Evolutionary conservation across 2,329 filamentous ascomycete species (phyloP), one percentile per base, ranked within the genome.

Genomic region (Pezicula neosporulosa): DNA sequence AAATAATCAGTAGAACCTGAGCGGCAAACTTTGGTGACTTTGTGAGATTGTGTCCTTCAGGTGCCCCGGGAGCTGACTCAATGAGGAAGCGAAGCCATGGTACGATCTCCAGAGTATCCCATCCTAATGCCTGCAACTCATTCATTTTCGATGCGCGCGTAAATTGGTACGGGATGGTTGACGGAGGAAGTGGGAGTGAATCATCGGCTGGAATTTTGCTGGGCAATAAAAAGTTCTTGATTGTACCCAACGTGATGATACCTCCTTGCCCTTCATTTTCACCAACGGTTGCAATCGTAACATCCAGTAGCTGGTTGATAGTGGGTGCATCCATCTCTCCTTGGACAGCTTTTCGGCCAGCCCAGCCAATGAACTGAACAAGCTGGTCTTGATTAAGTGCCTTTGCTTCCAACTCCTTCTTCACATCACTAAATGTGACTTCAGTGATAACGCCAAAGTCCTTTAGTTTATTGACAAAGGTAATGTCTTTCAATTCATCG

Each of bases 381-480:
- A 96, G 77, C 68, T 97, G 93, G 30, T 80, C 76, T 55, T 89
- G 86, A 44, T 81, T 87, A 52, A 99, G 75, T 1, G 94, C 89
- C 63, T 90, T 91, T 7, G 85, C 81, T 62, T 91, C 89, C 3
- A 99, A 75, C 60, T 96, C 92, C 53, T 84, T 75, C 56, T 86
- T 89, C 54, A 99, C 90, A 65, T 99, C 94, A 4, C 84, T 81
- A 27, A 94, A 85, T 0, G 90, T 96, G 51, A 97, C 89, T 57
- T 91, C 86, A 1, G 85, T 88, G n/a, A 99, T 81, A 50, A 97
- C 77, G 1, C 90, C 91, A 65, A 91, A 94, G 35, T 92, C 88
- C 51, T 86, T 85, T 43, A 99, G 72, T 60, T 89, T 91, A 52
- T 80, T 80, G 52, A 97, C 82, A 60, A 99, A 96, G 0, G 79